phyloP scores from a whole-genome alignment of 345 rosid species.

The Pistacia vera region DNA sequence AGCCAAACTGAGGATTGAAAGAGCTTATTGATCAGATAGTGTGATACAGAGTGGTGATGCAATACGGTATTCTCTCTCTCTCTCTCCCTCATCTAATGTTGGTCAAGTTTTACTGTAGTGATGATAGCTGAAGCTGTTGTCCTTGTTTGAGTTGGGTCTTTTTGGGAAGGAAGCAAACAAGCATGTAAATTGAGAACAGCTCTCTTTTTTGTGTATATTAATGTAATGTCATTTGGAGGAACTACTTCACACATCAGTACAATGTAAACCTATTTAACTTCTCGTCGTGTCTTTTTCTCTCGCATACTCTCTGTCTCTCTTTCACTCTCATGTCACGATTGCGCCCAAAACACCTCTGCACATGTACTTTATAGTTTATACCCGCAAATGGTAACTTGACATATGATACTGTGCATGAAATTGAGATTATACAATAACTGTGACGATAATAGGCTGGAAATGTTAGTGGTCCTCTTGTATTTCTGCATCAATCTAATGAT shows the following conservation, averaged over 20 bases:
- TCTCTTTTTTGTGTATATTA: constrained; percentile 35
- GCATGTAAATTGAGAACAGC: constrained; percentile 66
- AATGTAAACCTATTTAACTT: constrained; percentile 17
- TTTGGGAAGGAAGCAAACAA: constrained; percentile 38
- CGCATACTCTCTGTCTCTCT: neutral
- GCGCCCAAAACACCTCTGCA: neutral
- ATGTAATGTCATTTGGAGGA: constrained; percentile 23
- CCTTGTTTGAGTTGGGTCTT: constrained; percentile 31
- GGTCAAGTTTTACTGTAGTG: constrained; percentile 19
- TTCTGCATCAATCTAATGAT: no score
- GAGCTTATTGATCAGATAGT: constrained; percentile 22
- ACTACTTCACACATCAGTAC: constrained; percentile 5
- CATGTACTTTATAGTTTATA: no score
- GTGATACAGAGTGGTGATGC: constrained; percentile 18
- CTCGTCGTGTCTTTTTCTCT: neutral
- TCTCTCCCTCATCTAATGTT: neutral
- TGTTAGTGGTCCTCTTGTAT: no score
- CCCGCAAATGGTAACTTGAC: no score
- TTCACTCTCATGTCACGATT: neutral
- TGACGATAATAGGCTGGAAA: no score
- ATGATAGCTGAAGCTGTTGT: constrained; percentile 31
- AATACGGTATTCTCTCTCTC: constrained; percentile 16
- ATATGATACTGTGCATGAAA: neutral
- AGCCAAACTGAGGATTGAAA: constrained; percentile 21
- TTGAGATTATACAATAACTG: no score